These are phyloP conservation scores for Rhynchosporium graminicola DNA, from an alignment of 2,329 filamentous ascomycete species.

Conservation along the genomic window DNA sequence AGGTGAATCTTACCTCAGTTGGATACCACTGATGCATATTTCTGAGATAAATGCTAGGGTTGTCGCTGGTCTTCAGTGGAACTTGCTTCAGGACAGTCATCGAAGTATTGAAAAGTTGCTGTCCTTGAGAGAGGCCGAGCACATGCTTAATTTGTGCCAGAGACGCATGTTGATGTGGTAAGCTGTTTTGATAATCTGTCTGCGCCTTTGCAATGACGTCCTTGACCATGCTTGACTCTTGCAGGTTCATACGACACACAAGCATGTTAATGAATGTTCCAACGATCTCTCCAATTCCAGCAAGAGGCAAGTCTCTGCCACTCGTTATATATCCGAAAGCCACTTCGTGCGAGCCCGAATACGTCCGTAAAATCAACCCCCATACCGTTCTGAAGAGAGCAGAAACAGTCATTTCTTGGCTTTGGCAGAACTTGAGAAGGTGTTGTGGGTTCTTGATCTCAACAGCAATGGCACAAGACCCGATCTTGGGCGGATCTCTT, in stretches of 20 bases:
- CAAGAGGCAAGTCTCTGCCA: constrained; percentile 48
- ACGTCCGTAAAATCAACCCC: constrained; percentile 46
- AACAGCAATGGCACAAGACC: constrained; percentile 20
- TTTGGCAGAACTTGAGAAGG: constrained; percentile 43
- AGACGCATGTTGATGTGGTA: constrained; percentile 45
- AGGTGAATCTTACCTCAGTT: constrained; percentile 15
- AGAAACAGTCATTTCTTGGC: constrained; percentile 41
- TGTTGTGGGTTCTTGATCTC: constrained; percentile 29
- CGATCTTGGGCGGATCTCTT: constrained; percentile 10
- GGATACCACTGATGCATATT: constrained; percentile 22
- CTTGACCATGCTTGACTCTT: constrained; percentile 33
- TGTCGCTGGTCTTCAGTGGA: constrained; percentile 1
- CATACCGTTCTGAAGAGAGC: constrained; percentile 44
- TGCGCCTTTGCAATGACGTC: constrained; percentile 36
- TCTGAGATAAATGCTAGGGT: constrained; percentile 17
- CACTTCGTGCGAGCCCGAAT: constrained; percentile 40
- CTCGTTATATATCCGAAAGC: constrained; percentile 46
- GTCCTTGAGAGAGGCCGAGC: constrained; percentile 19
- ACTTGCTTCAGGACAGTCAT: constrained; percentile 26
- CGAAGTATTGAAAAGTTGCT: constrained; percentile 33
- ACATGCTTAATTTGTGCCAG: constrained; percentile 44
- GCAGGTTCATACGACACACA: constrained; percentile 34
- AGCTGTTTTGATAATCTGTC: constrained; percentile 39
- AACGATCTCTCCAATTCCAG: constrained; percentile 48
- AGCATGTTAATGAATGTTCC: constrained; percentile 49